Base-by-base conservation (phyloP, 345 rosid genomes). In the Hibiscus trionum region DNA sequence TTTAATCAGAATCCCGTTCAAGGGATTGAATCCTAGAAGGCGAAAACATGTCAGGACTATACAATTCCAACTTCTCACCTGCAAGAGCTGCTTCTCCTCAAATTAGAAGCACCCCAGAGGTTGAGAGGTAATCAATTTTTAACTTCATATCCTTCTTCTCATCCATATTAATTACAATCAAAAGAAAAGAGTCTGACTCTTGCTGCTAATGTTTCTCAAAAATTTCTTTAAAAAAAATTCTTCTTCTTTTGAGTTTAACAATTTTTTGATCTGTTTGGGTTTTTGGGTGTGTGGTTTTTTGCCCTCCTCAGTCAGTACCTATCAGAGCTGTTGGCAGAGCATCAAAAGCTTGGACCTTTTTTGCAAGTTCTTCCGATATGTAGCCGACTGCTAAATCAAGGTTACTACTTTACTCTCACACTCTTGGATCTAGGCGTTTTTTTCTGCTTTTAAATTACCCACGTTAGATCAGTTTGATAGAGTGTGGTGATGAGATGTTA, bases 251-350 rank as follows among this genome's bases (percentile, higher is more conserved):
- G 12, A 4, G 61, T 56, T 56, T 56, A 57, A 57, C 61, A 11
- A 21, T 24, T 39, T 55, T 55, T 55, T 17, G 11, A 58, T 58
- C n/a, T 58, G 21, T 11, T 11, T 26, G 16, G 35, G 33, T 58
- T 58, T 58, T 58, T 24, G 62, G 62, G 33, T 26, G 27, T 11
- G 1, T 57, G 11, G 4, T 1, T 11, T 12, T 7, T 55, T 55
- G 24, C 17, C 58, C 14, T 53, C 58, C 31, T 26, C 35, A 58
- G 62, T 58, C 62, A 58, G 16, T 26, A 24, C 62, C 26, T 58
- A 58, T 58, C 62, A 26, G 62, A 58, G 62, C 35, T 58, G 62
- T 58, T 58, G 62, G 62, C 62, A 24, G 35, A 58, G 62, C 35
- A 26, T 58, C 62, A 58, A 58, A 58, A 58, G 35, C 62, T 58